Evolutionary conservation across 805 yeast genomes (phyloP).

Genomic region (Kodamaea leandrae): DNA sequence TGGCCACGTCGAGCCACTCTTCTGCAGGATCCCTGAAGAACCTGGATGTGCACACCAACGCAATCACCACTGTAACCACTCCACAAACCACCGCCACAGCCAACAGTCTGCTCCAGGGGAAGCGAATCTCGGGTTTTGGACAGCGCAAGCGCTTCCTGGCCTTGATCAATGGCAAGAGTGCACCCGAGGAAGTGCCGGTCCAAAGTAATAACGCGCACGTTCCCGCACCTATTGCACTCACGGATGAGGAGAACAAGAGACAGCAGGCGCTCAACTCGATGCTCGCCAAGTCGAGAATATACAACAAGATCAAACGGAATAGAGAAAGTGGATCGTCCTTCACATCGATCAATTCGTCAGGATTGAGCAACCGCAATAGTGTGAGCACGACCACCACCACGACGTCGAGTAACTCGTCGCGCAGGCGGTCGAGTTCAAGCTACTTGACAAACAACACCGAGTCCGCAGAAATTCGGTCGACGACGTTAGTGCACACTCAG

Average conservation of each 20-base stretch:
- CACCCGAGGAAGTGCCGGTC: constrained; percentile 6
- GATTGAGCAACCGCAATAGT: constrained; percentile 23
- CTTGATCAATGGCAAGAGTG: constrained; percentile 10
- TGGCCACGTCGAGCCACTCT: constrained; percentile 14
- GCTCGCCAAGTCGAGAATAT: constrained; percentile 34
- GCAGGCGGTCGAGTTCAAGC: constrained; percentile 18
- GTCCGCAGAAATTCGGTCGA: not conserved
- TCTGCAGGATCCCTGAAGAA: constrained; percentile 13
- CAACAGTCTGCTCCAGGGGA: too few relatives aligned
- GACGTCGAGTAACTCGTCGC: constrained; percentile 20
- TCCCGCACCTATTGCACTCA: constrained; percentile 2
- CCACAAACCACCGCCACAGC: too few relatives aligned
- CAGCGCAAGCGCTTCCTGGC: constrained; percentile 21
- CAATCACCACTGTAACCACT: not conserved
- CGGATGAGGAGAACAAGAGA: constrained; percentile 18
- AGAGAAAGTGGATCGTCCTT: constrained; percentile 35
- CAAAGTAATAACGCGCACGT: not conserved
- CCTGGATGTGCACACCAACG: not conserved
- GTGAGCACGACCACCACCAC: constrained; percentile 21
- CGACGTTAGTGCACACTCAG: not conserved
- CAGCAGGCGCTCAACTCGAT: constrained; percentile 22
- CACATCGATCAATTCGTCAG: constrained; percentile 18
- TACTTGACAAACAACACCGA: constrained; percentile 9
- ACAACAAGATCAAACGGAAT: constrained; percentile 35
- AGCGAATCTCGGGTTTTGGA: constrained; percentile 4